These are phyloP conservation scores for Russula olivacea DNA, from an alignment of 768 basidiomycete genomes.

Conservation along the genomic window DNA sequence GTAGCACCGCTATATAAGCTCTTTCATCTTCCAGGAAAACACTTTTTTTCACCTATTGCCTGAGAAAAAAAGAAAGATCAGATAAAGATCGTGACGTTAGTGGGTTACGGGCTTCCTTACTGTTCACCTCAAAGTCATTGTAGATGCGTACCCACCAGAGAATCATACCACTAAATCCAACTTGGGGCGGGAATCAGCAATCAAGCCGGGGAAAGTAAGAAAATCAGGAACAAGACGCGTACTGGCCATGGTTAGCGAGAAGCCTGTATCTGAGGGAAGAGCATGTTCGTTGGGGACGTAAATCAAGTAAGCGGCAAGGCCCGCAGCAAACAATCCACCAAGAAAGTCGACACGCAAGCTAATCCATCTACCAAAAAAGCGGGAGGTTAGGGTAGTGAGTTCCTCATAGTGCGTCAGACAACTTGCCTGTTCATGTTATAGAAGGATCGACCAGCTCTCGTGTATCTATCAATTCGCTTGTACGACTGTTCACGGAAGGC, in stretches of 20 bases:
- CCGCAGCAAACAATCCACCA: constrained; percentile 46
- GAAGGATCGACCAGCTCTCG: constrained; percentile 38
- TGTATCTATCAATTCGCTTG: constrained; percentile 44
- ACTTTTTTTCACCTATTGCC: constrained; percentile 29
- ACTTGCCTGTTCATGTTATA: constrained; percentile 44
- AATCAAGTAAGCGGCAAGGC: constrained; percentile 47
- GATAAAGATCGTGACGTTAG: background rate
- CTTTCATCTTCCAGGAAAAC: background rate
- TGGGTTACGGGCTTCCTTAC: constrained; percentile 27
- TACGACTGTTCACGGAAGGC: constrained; percentile 40
- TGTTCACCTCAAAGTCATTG: constrained; percentile 44
- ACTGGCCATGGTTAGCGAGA: constrained; percentile 41
- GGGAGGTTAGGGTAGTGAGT: background rate
- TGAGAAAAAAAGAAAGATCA: constrained; percentile 1
- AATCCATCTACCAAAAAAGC: constrained; percentile 37
- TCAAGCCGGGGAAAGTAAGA: background rate
- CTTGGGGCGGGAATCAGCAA: constrained; percentile 25
- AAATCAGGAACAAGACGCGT: background rate
- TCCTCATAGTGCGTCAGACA: background rate
- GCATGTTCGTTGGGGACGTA: constrained; percentile 36
- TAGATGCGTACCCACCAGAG: constrained; percentile 43
- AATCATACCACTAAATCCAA: constrained; percentile 52
- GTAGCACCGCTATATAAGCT: constrained; percentile 4
- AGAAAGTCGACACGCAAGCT: constrained; percentile 49
- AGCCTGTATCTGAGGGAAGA: constrained; percentile 36